Conservation (phyloP, 2,329 filamentous ascomycete species). For the Penicillium sp. region DNA sequence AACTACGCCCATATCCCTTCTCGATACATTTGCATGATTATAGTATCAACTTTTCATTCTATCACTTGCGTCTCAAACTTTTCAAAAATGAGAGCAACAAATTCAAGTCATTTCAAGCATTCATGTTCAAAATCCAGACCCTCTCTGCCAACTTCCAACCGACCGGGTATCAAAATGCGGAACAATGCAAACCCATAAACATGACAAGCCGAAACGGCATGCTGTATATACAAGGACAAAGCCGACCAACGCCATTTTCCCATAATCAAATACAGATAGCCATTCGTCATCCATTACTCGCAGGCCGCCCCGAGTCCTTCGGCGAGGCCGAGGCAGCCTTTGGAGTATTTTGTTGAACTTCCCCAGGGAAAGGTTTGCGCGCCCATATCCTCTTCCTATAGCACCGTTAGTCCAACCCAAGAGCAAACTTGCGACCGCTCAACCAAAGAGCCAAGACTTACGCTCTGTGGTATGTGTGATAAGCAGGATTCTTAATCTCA, state of each 20-base stretch:
- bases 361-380: slow-evolving; percentile 13
- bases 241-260: slow-evolving; percentile 3
- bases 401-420: background rate
- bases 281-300: background rate
- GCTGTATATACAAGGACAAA: slow-evolving; percentile 2
- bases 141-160: background rate
- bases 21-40: background rate
- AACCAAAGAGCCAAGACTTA: too few relatives aligned
- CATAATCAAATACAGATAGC: background rate
- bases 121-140: background rate
- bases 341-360: background rate
- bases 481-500: slow-evolving; percentile 23
- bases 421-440: too few relatives aligned
- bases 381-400: slow-evolving; percentile 25
- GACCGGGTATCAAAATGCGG: background rate
- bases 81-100: background rate
- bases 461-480: slow-evolving; percentile 25
- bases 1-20: too few relatives aligned
- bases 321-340: background rate
- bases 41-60: background rate
- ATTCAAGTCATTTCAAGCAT: background rate
- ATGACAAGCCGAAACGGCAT: background rate
- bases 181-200: background rate
- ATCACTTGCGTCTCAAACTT: background rate
- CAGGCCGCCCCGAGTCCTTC: background rate